Base-by-base conservation (phyloP, 83 land plant genomes). In the Picea engelmannii region DNA sequence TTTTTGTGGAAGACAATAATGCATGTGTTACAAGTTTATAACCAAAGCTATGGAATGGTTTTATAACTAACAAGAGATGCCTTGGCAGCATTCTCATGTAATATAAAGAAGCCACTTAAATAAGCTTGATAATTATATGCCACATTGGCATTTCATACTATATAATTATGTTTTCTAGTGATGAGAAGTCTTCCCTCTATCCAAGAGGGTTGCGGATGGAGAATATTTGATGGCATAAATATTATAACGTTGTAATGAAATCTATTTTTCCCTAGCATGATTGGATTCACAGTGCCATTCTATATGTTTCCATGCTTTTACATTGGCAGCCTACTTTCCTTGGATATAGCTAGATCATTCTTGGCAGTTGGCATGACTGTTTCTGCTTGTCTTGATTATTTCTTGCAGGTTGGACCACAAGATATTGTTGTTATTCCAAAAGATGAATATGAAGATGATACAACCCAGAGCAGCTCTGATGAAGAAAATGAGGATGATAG, bases 351-450 rank as follows among this genome's bases (percentile, higher is more conserved):
- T 52, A 52, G 58, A 52, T 52, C 13, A 52, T 52, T 52, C 58
- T 11, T 52, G 12, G 58, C 58, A 52, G 47, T 21, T 15, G 38
- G 80, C 70, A 73, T 61, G 21, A 75, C 61, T 6, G 31, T 15
- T n/a, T 47, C 11, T 25, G 78, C 83, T 42, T 20, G 24, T 42
- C 20, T 47, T 27, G 31, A 27, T 63, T 82, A 42, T 21, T 35
- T 23, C 18, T 80, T 62, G 11, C 78, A 92, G 96, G 94, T 95
- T 81, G 88, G 86, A 31, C 95, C 97, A 9, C 84, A 70, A 60
- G 93, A 88, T 63, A 93, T 95, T 17, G 80, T 79, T 80, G 86
- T 87, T 16, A 38, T 93, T 6, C 82, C 80, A 20, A 82, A 82
- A 81, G 77, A 82, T 81, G 90, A 89, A 62, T 86, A 87, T 31